These are phyloP conservation scores for Colletotrichum neosansevieriae DNA, from an alignment of 2,329 filamentous ascomycete genomes.

Conservation along the genomic window DNA sequence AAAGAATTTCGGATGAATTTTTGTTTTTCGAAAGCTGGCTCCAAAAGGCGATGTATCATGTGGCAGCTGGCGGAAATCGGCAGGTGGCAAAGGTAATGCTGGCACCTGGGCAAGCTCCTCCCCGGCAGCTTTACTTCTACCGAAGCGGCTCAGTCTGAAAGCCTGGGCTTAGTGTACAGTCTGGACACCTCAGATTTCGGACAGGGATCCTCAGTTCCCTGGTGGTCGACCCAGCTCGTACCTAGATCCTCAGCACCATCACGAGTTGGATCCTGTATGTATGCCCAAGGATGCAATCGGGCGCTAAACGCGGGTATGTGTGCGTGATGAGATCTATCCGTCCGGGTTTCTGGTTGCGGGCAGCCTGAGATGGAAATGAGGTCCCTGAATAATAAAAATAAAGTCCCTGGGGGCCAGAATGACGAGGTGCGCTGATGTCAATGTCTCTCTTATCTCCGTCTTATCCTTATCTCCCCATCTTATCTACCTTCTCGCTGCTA, in stretches of 20 bases:
- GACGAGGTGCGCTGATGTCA: neutral
- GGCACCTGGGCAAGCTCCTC: constrained; percentile 5
- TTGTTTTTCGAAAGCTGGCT: neutral
- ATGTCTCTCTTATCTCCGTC: neutral
- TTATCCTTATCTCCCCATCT: neutral
- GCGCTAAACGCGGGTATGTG: constrained; percentile 25
- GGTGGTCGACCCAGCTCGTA: too few species aligned
- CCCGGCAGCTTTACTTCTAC: constrained; percentile 10
- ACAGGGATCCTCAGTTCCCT: neutral
- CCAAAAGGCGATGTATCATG: constrained; percentile 13
- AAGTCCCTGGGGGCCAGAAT: constrained; percentile 6
- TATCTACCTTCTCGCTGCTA: neutral
- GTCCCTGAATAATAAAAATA: neutral
- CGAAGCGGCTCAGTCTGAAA: constrained; percentile 1
- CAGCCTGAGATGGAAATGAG: neutral
- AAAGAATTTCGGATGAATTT: constrained; percentile 1
- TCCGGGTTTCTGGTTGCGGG: neutral
- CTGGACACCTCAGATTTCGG: too few species aligned
- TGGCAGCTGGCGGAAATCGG: constrained; percentile 17
- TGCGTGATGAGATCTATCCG: constrained; percentile 15
- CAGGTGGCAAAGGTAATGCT: constrained; percentile 13
- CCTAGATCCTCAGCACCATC: neutral
- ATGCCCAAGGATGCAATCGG: constrained; percentile 21
- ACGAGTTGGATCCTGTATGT: constrained; percentile 14
- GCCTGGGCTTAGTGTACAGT: neutral